These are phyloP conservation scores for Colletotrichum sp. DNA, from an alignment of 2,329 filamentous ascomycete genomes.

Conservation along the genomic window DNA sequence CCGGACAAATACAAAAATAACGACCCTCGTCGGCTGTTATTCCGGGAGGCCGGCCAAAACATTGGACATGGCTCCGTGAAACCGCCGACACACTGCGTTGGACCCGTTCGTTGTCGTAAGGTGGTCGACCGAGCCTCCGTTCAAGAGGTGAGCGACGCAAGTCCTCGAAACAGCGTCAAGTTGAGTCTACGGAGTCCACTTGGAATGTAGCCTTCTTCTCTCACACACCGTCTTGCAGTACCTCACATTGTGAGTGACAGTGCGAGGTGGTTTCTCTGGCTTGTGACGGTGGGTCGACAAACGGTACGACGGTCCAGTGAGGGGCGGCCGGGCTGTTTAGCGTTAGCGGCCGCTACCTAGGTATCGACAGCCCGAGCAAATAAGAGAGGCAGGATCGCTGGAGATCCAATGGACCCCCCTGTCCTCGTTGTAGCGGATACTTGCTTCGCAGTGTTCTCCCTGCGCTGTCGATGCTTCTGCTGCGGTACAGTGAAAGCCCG, in stretches of 20 bases:
- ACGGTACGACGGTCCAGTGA: neutral
- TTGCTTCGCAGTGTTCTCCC: neutral
- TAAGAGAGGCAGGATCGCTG: neutral
- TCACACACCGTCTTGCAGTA: neutral
- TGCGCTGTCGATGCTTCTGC: neutral
- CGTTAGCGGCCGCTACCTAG: constrained; percentile 1
- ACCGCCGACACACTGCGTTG: neutral
- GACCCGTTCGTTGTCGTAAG: neutral
- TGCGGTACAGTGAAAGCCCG: neutral
- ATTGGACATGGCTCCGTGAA: neutral
- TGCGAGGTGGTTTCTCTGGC: neutral
- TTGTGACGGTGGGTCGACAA: constrained; percentile 6
- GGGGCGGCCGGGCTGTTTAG: neutral
- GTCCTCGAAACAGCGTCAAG: neutral
- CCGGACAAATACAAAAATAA: neutral
- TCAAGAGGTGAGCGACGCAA: neutral
- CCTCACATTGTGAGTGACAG: neutral
- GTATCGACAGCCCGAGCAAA: neutral
- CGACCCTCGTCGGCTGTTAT: neutral
- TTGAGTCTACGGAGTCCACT: neutral
- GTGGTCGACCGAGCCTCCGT: neutral
- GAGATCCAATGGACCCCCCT: neutral
- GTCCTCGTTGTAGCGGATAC: neutral
- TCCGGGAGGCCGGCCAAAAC: neutral
- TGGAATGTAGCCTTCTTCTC: neutral